These are phyloP conservation scores for Arthrobotrys iridis DNA, from an alignment of 2,329 filamentous ascomycete species.

Conservation along the genomic window DNA sequence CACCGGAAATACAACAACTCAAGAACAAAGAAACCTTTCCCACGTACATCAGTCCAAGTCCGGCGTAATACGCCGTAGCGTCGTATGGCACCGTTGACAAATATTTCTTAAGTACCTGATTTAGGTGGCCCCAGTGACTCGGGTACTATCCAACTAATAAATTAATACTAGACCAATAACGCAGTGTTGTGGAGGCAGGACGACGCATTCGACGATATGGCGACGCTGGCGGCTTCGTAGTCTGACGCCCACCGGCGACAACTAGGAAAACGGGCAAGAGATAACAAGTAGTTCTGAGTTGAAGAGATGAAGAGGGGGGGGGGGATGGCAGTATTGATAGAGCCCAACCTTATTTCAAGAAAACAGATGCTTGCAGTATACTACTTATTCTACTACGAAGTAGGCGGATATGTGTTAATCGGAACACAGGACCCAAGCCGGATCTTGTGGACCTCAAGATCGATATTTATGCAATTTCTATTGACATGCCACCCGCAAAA, in stretches of 20 bases:
- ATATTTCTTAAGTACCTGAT: background rate
- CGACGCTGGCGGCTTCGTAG: too few species aligned
- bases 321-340: background rate
- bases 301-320: background rate
- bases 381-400: too few species aligned
- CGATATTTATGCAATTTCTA: slow-evolving; percentile 51
- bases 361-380: background rate
- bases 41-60: slow-evolving; percentile 2
- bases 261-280: too few species aligned
- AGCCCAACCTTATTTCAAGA: slow-evolving; percentile 7
- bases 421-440: slow-evolving; percentile 49
- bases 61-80: background rate
- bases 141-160: background rate
- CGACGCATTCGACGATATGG: background rate
- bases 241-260: too few species aligned
- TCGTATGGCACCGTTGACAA: background rate
- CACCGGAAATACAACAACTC: slow-evolving; percentile 13
- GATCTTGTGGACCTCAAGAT: slow-evolving; percentile 54
- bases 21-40: slow-evolving; percentile 29
- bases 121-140: background rate
- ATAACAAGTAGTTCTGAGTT: background rate
- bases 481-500: slow-evolving; percentile 20
- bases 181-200: background rate
- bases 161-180: background rate
- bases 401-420: slow-evolving; percentile 32